Conservation (phyloP, 257 asterid genomes). For the Rubia yunnanensis region DNA sequence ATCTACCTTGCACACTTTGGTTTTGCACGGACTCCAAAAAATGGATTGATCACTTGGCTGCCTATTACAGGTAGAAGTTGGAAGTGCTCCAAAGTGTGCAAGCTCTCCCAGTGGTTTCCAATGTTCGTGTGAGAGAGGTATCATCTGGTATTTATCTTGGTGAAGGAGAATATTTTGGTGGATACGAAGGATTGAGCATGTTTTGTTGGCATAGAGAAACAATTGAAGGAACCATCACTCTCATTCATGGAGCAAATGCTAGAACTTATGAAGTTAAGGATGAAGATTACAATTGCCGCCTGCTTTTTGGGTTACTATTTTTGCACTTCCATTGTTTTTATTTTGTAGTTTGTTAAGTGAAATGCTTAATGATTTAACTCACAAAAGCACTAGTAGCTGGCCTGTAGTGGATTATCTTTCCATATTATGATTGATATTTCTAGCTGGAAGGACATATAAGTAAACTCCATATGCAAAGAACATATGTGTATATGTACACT, state of each 20-base stretch:
- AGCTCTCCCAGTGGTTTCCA: slow-evolving; percentile 74
- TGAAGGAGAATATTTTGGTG: slow-evolving; percentile 89
- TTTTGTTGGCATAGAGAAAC: slow-evolving; percentile 87
- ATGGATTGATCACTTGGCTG: too few relatives aligned
- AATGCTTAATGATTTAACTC: slow-evolving; percentile 13
- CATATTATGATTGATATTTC: too few relatives aligned
- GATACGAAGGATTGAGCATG: slow-evolving; percentile 81
- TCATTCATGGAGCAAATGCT: slow-evolving; percentile 63
- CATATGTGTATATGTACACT: background rate
- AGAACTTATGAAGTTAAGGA: slow-evolving; percentile 77
- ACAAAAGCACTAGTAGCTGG: background rate
- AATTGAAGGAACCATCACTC: slow-evolving; percentile 48
- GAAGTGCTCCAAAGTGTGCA: too few relatives aligned
- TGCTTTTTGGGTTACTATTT: slow-evolving; percentile 70
- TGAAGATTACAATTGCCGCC: slow-evolving; percentile 70
- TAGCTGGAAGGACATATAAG: too few relatives aligned
- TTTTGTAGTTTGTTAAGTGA: slow-evolving; percentile 11
- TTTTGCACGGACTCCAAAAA: too few relatives aligned
- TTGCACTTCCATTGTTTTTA: slow-evolving; percentile 9
- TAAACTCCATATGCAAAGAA: too few relatives aligned
- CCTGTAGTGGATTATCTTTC: background rate
- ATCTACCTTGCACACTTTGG: too few relatives aligned
- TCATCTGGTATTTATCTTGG: slow-evolving; percentile 62
- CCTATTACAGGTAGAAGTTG: too few relatives aligned
- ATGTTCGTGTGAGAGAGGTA: slow-evolving; percentile 47